phyloP scores from a whole-genome alignment of 805 yeast species.

The Monosporozyma aquatica region DNA sequence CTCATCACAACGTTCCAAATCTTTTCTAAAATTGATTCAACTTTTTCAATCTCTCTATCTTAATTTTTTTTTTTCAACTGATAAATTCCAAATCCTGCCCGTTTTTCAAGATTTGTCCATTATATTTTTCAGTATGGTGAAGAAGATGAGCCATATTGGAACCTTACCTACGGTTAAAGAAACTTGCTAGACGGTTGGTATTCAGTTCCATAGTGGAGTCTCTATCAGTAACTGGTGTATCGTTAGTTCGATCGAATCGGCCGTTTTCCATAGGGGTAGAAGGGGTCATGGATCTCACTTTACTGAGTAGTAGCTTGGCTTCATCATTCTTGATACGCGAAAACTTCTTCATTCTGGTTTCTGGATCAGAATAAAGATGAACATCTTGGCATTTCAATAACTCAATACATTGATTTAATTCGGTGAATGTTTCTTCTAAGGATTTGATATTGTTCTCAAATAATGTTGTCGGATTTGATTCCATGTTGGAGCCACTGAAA shows the following conservation, averaged over 20 bases:
- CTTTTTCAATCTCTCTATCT: too few species aligned
- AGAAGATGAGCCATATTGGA: too few species aligned
- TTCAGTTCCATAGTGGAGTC: not conserved
- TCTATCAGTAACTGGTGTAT: not conserved
- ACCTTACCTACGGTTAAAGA: slow-evolving; percentile 5
- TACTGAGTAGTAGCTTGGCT: slow-evolving; percentile 52
- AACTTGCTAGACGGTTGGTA: slow-evolving; percentile 3
- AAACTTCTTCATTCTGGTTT: slow-evolving; percentile 52
- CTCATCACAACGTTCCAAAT: too few species aligned
- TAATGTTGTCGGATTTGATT: slow-evolving; percentile 9
- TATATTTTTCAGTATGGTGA: too few species aligned
- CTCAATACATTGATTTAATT: slow-evolving; percentile 71
- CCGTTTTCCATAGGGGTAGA: not conserved
- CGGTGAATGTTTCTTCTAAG: slow-evolving; percentile 64
- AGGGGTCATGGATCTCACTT: slow-evolving; percentile 22
- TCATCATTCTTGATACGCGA: slow-evolving; percentile 67
- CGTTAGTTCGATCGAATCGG: not conserved
- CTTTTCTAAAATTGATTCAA: too few species aligned
- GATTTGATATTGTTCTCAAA: slow-evolving; percentile 37
- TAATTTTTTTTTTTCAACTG: too few species aligned
- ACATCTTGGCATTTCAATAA: slow-evolving; percentile 55
- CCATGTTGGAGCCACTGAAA: slow-evolving; percentile 6
- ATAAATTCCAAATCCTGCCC: too few species aligned
- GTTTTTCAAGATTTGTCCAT: too few species aligned
- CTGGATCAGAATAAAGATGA: slow-evolving; percentile 53